Evolutionary conservation across 441 rosid genomes (phyloP).

Genomic region (Adansonia rubrostipa): DNA sequence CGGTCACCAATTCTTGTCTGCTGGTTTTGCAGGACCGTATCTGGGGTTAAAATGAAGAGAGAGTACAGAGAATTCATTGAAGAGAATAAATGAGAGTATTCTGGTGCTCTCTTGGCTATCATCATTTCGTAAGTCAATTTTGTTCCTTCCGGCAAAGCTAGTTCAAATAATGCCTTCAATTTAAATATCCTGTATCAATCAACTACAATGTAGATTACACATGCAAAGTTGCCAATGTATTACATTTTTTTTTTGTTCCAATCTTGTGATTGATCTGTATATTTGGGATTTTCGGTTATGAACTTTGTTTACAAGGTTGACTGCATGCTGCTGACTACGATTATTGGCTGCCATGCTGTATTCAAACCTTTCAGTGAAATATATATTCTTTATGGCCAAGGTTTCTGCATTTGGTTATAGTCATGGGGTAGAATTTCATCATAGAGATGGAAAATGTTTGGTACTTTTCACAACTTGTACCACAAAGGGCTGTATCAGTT

Average conservation of each 20-base stretch:
- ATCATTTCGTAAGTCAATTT: slow-evolving; percentile 59
- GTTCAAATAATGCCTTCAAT: slow-evolving; percentile 36
- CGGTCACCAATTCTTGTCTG: slow-evolving; percentile 3
- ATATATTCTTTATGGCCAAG: not conserved
- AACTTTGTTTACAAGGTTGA: slow-evolving; percentile 2
- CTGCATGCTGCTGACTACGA: not conserved
- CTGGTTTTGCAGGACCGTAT: slow-evolving; percentile 58
- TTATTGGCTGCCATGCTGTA: not conserved
- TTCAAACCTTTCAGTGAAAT: not conserved
- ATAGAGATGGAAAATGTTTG: no score
- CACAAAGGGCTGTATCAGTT: no score
- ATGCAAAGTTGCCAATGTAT: slow-evolving; percentile 33
- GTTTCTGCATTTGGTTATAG: slow-evolving; percentile 5
- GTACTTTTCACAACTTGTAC: no score
- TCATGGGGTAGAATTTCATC: no score
- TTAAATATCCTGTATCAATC: slow-evolving; percentile 30
- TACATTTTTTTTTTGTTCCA: not conserved
- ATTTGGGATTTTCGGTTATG: not conserved
- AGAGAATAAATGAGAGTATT: slow-evolving; percentile 65
- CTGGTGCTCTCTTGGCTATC: slow-evolving; percentile 29
- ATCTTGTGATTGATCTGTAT: not conserved
- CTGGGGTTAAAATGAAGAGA: slow-evolving; percentile 97
- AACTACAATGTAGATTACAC: slow-evolving; percentile 37
- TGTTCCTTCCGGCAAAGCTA: slow-evolving; percentile 45
- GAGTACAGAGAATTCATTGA: slow-evolving; percentile 91